Evolutionary conservation across 306 rosid species (phyloP).

Genomic region (Cucurbita ficifolia): DNA sequence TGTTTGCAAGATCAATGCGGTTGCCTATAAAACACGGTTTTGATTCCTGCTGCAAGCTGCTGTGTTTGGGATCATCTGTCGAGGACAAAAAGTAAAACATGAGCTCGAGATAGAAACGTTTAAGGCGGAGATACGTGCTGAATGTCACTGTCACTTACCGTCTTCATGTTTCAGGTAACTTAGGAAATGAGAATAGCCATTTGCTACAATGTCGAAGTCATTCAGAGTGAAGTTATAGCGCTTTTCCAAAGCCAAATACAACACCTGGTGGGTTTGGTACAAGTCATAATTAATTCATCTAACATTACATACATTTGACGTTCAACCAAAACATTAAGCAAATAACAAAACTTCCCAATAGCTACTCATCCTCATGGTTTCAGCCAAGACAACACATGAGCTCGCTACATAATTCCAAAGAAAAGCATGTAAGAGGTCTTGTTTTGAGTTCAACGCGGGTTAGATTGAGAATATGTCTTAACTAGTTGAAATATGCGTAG

Average conservation of each 20-base stretch:
- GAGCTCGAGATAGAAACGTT: neutral
- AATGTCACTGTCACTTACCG: constrained; percentile 18
- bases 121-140: neutral
- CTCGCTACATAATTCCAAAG: neutral
- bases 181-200: constrained; percentile 65
- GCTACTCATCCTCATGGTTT: neutral
- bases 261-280: constrained; percentile 28
- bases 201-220: constrained; percentile 68
- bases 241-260: constrained; percentile 68
- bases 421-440: neutral
- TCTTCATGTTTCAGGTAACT: constrained; percentile 38
- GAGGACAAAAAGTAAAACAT: neutral
- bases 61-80: constrained; percentile 36
- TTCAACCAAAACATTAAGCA: neutral
- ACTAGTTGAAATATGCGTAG: neutral
- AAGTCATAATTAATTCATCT: neutral
- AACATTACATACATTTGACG: neutral
- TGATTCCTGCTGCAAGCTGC: constrained; percentile 7
- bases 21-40: constrained; percentile 40
- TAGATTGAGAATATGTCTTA: neutral
- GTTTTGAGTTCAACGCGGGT: neutral
- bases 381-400: neutral
- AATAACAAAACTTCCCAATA: neutral
- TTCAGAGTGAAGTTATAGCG: constrained; percentile 77
- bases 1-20: constrained; percentile 35